Percentiles rank a stretch among this genome's conserved stretches.
These are phyloP conservation scores for Astrothelium macrocarpum DNA, from an alignment of 495 filamentous ascomycete genomes.

Conservation along the genomic window DNA sequence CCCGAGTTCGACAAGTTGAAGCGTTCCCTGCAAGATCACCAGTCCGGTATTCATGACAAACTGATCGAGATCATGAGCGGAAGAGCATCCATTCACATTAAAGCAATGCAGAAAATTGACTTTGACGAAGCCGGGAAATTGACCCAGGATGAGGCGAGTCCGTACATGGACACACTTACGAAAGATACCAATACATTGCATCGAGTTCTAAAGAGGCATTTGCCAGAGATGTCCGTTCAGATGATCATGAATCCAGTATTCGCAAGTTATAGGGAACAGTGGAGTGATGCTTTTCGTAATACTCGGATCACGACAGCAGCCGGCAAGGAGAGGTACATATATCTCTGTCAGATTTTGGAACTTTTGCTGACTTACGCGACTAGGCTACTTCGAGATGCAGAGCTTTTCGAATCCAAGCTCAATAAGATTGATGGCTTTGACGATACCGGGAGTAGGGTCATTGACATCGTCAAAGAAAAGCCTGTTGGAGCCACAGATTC, in stretches of 20 bases:
- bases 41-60: conserved; percentile 87
- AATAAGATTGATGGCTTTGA: conserved; percentile 73
- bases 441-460: conserved; percentile 56
- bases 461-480: conserved; percentile 59
- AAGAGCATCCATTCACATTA: conserved; percentile 60
- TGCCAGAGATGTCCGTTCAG: conserved; percentile 64
- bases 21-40: conserved; percentile 83
- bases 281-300: conserved; percentile 63
- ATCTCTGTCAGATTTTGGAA: neutral
- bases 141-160: conserved; percentile 37
- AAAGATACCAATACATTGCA: conserved; percentile 86
- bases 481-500: neutral
- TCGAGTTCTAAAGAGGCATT: conserved; percentile 74
- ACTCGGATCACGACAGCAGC: conserved; percentile 54
- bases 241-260: conserved; percentile 92
- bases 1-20: conserved; percentile 90
- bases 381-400: conserved; percentile 73
- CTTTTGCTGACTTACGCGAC: conserved; percentile 16
- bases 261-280: conserved; percentile 72
- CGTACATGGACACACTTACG: conserved; percentile 84
- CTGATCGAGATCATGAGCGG: conserved; percentile 91
- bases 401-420: conserved; percentile 63
- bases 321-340: conserved; percentile 61
- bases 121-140: conserved; percentile 47
- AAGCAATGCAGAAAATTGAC: conserved; percentile 62